Percentiles rank a stretch among this genome's conserved stretches.
Conservation (phyloP, 148 eudicot genomes). For the Dysphania ambrosioides region DNA sequence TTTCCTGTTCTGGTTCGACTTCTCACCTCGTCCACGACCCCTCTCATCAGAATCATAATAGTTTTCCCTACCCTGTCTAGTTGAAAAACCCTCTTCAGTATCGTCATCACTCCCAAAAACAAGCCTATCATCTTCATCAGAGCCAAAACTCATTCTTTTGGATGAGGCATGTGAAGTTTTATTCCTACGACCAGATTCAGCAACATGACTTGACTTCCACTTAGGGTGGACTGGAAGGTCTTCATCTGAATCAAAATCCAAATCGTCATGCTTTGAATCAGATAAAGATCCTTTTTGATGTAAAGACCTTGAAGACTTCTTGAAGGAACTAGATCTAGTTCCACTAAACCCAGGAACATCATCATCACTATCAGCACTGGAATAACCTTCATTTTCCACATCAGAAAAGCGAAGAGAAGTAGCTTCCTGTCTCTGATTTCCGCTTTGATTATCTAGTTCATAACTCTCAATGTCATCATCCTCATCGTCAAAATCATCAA, state of each 20-base stretch:
- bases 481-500: constrained; percentile 91
- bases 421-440: constrained; percentile 35
- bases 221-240: constrained; percentile 72
- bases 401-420: constrained; percentile 69
- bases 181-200: constrained; percentile 40
- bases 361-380: constrained; percentile 57
- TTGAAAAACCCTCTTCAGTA: constrained; percentile 28
- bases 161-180: constrained; percentile 32
- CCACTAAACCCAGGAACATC: constrained; percentile 25
- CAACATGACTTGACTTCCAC: constrained; percentile 73
- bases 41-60: constrained; percentile 28
- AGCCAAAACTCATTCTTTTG: constrained; percentile 29
- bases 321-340: constrained; percentile 28
- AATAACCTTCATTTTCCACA: constrained; percentile 51
- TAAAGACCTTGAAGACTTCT: constrained; percentile 34
- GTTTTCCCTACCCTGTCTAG: constrained; percentile 27
- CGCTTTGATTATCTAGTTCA: constrained; percentile 59
- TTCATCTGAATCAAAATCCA: constrained; percentile 62
- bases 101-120: constrained; percentile 53
- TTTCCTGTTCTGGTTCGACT: constrained; percentile 28
- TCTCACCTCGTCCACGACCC: neutral
- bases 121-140: constrained; percentile 56
- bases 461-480: constrained; percentile 75
- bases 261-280: constrained; percentile 42
- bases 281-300: constrained; percentile 29